These are phyloP conservation scores for Lenzites betulinus DNA, from an alignment of 768 basidiomycete species.

Conservation along the genomic window DNA sequence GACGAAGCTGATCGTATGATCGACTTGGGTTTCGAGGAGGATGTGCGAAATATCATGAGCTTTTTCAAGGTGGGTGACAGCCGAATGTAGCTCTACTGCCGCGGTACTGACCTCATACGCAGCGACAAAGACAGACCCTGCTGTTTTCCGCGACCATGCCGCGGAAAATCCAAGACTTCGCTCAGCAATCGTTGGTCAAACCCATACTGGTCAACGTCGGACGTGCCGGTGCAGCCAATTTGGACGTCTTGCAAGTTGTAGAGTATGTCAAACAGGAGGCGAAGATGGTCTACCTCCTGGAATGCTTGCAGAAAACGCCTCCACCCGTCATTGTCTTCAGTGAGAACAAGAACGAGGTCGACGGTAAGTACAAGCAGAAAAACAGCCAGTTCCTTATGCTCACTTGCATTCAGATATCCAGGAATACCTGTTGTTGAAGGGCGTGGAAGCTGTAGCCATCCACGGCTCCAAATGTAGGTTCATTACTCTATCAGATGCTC, in stretches of 20 bases:
- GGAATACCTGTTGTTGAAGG: conserved; percentile 94
- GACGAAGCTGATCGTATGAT: conserved; percentile 99
- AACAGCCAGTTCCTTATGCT: neutral
- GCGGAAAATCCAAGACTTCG: conserved; percentile 97
- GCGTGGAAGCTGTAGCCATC: conserved; percentile 97
- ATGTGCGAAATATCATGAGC: conserved; percentile 98
- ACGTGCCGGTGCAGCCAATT: conserved; percentile 94
- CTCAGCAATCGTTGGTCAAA: conserved; percentile 91
- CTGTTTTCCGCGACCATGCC: conserved; percentile 99
- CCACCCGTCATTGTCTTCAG: conserved; percentile 98
- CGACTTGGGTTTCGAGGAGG: conserved; percentile 98
- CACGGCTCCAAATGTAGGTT: conserved; percentile 93
- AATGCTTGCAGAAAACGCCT: conserved; percentile 97
- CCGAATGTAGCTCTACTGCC: neutral
- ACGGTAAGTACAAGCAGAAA: conserved; percentile 54
- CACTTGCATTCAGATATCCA: conserved; percentile 79
- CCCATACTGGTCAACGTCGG: conserved; percentile 97
- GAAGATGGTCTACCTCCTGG: conserved; percentile 98
- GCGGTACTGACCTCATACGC: neutral
- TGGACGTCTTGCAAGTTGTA: conserved; percentile 95
- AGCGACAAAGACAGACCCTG: conserved; percentile 96
- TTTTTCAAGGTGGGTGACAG: conserved; percentile 80
- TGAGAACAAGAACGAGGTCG: conserved; percentile 99
- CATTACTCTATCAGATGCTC: neutral
- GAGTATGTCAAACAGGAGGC: conserved; percentile 99